A percentile compares a stretch with the other conserved stretches of the same genome.
Evolutionary conservation across 2,329 filamentous ascomycete genomes (phyloP).

Genomic region (Seiridium cupressi): DNA sequence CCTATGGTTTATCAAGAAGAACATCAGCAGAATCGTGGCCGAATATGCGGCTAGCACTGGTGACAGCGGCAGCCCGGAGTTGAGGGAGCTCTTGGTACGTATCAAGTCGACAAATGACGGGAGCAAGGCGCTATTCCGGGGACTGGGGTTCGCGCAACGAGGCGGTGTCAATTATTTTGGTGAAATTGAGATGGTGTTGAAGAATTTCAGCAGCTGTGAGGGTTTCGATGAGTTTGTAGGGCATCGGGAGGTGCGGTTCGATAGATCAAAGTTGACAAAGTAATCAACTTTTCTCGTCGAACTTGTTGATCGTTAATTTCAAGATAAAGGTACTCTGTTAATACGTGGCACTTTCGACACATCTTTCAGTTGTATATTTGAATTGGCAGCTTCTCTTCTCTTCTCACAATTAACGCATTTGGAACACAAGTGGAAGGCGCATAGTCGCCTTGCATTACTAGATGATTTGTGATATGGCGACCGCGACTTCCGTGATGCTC

Average conservation of each 20-base stretch:
- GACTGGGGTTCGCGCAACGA: conserved; percentile 50
- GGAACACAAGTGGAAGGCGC: too few relatives aligned
- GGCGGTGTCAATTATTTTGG: conserved; percentile 59
- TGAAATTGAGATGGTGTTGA: conserved; percentile 51
- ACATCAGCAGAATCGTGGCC: conserved; percentile 52
- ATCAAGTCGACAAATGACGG: conserved; percentile 55
- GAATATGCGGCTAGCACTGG: conserved; percentile 42
- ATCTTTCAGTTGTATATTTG: too few relatives aligned
- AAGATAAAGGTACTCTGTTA: too few relatives aligned
- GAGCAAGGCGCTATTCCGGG: conserved; percentile 50
- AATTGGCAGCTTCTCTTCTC: too few relatives aligned
- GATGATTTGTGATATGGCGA: too few relatives aligned
- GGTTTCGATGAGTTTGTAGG: neutral
- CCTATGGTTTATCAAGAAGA: conserved; percentile 62
- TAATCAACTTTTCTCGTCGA: neutral
- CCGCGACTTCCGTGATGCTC: too few relatives aligned
- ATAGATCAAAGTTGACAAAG: neutral
- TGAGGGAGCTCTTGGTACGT: conserved; percentile 56
- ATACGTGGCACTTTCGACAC: too few relatives aligned
- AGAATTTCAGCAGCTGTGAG: conserved; percentile 18
- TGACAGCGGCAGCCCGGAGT: conserved; percentile 9
- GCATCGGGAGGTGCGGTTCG: conserved; percentile 10
- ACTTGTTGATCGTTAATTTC: too few relatives aligned
- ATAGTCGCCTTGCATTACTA: too few relatives aligned
- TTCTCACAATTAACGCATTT: too few relatives aligned